Evolutionary conservation across 108 stramenopile species (phyloP), one percentile per base, ranked within the genome.

Genomic region (Conticribra guillardii): DNA sequence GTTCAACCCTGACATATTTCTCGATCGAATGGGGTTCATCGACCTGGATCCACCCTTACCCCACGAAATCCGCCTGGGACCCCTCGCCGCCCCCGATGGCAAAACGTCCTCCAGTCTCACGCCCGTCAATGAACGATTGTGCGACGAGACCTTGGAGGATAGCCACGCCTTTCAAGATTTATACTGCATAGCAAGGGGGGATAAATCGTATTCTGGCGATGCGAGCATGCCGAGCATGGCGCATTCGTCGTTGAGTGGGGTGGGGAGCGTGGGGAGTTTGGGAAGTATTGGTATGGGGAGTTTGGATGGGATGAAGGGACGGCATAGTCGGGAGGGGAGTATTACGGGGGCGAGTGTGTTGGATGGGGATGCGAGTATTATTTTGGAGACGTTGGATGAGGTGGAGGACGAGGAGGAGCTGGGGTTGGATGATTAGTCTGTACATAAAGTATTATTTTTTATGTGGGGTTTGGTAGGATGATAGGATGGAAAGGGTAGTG

Each of bases 121-220:
- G 4, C 71, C 79, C 23, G 82, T 83, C 0, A 80, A 80, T 49
- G 82, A 83, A 57, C 59, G 82, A 3, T 23, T 83, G 41, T 45
- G 60, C n/a, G 82, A 80, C 7, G 82, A 80, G 18, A 80, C 74
- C 3, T 60, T 83, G 51, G 82, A 83, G 5, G 82, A 83, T 50
- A 70, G 69, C 65, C 82, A 83, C 54, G 82, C 82, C 5, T 83
- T 83, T 71, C 62, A 49, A 1, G 82, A 83, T 66, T 54, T 83
- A 47, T 53, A 60, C 37, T 69, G 46, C n/a, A n/a, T n/a, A n/a
- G n/a, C n/a, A n/a, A n/a, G n/a, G n/a, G n/a, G n/a, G n/a, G n/a
- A n/a, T n/a, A n/a, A n/a, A n/a, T n/a, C n/a, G n/a, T n/a, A 9
- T 41, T 9, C 8, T 11, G 11, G 37, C 37, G 11, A 41, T 11